Evolutionary conservation across 352 stramenopile species (phyloP), one percentile per base, ranked within the genome.

Genomic region (Blastocystis sp.): DNA sequence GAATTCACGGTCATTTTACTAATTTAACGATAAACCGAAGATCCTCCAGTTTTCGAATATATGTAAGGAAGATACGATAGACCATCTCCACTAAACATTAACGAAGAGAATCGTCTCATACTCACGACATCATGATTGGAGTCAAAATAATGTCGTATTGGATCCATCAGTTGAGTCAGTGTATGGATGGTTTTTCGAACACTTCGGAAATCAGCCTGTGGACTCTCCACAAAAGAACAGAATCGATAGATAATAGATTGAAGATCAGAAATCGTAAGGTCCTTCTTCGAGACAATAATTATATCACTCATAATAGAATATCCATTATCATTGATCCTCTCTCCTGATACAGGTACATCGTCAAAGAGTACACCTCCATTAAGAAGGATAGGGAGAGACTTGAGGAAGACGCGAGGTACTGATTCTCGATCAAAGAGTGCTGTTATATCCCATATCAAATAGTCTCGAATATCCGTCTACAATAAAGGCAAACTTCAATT

Each of bases 311-410:
- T 24, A 13, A 57, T 64, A 7, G n/a, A 37, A 42, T 54, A 84
- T 22, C 73, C 48, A n/a, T n/a, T 24, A 35, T 84, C 73, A 37
- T 53, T 53, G 35, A 30, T 42, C 2, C n/a, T 9, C 1, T 42
- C 24, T 0, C 53, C 22, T 1, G 73, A 24, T 2, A 66, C 24
- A 37, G 73, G 73, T 24, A 54, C 37, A 30, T 84, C 56, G 11
- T 84, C 73, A 37, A 84, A 84, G 6, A 84, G 73, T 4, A 84
- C 59, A 30, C 73, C 73, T 24, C 53, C 53, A 19, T 68, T 84
- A 19, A 84, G 73, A 17, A 84, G 54, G 13, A 84, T 35, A 9
- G 73, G 53, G 11, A 84, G 73, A 9, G 27, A 48, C 4, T 42
- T 30, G 1, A 64, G 48, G 30, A 84, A 66, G 7, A 30, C 27